These are phyloP conservation scores for Allium sativum DNA, from an alignment of 106 monocot species.

Conservation along the genomic window DNA sequence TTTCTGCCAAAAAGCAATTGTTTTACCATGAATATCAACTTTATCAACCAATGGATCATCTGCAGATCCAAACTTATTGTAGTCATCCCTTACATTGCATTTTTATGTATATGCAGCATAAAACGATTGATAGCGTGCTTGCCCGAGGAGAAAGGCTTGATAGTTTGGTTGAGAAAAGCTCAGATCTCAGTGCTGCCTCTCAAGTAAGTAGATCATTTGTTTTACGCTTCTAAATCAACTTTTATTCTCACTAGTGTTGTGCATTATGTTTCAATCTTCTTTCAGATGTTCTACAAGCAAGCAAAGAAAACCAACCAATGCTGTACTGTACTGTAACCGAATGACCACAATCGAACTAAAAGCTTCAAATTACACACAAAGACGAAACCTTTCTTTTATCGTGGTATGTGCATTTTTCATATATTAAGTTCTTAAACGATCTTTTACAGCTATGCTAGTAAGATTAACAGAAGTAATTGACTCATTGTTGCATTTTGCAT, in stretches of 20 bases:
- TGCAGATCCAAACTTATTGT: too few species aligned
- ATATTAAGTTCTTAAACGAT: too few species aligned
- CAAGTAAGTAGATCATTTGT: conserved; percentile 31
- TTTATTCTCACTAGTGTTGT: too few species aligned
- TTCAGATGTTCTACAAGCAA: conserved; percentile 51
- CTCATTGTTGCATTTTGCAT: too few species aligned
- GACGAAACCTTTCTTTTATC: too few species aligned
- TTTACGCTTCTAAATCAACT: background rate
- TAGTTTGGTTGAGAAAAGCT: conserved; percentile 77
- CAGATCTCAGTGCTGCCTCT: conserved; percentile 77
- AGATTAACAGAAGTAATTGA: too few species aligned
- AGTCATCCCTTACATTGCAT: too few species aligned
- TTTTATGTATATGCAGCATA: conserved; percentile 34
- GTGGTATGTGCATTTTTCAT: background rate
- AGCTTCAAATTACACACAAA: too few species aligned
- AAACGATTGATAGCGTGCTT: conserved; percentile 77
- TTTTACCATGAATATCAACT: too few species aligned
- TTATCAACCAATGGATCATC: too few species aligned
- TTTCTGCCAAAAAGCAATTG: too few species aligned
- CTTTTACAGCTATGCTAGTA: too few species aligned
- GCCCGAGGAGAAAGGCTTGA: conserved; percentile 56
- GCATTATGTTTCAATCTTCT: background rate
- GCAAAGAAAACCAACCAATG: conserved; percentile 72
- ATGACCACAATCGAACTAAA: conserved; percentile 3
- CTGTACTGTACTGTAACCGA: conserved; percentile 66